Percentiles rank a stretch among this genome's conserved stretches.
phyloP scores from a whole-genome alignment of 1,139 yeast species.

The Diutina neorugosa region DNA sequence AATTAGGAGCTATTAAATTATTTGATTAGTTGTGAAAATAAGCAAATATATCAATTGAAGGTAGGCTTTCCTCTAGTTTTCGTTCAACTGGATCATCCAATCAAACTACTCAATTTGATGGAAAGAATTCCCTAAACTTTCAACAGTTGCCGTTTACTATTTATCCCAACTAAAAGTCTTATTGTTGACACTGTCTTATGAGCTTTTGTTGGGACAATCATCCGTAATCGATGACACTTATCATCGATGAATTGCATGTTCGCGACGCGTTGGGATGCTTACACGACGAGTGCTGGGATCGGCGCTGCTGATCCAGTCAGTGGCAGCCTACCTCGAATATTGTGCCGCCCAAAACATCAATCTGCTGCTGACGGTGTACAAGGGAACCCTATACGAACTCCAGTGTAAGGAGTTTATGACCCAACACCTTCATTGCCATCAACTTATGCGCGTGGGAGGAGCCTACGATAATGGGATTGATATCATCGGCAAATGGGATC shows the following conservation, averaged over 20 bases:
- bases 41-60: too few relatives aligned
- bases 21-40: too few relatives aligned
- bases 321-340: constrained; percentile 18
- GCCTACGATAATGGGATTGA: constrained; percentile 68
- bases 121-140: too few relatives aligned
- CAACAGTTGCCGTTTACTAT: too few relatives aligned
- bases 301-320: background rate
- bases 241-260: background rate
- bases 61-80: too few relatives aligned
- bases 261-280: background rate
- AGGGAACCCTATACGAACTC: constrained; percentile 63
- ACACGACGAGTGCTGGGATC: background rate
- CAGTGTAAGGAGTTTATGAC: constrained; percentile 37
- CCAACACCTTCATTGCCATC: constrained; percentile 28
- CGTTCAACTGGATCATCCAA: too few relatives aligned
- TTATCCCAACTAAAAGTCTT: too few relatives aligned
- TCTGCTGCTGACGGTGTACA: constrained; percentile 19
- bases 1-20: too few relatives aligned
- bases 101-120: too few relatives aligned
- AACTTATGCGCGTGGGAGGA: constrained; percentile 42
- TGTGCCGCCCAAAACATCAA: constrained; percentile 15
- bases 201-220: too few relatives aligned
- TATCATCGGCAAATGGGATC: constrained; percentile 48
- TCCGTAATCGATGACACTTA: too few relatives aligned
- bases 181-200: too few relatives aligned